A percentile compares a stretch with the other conserved stretches of the same genome.
These are phyloP conservation scores for Rosellinia necatrix DNA, from an alignment of 2,329 filamentous ascomycete genomes.

Conservation along the genomic window DNA sequence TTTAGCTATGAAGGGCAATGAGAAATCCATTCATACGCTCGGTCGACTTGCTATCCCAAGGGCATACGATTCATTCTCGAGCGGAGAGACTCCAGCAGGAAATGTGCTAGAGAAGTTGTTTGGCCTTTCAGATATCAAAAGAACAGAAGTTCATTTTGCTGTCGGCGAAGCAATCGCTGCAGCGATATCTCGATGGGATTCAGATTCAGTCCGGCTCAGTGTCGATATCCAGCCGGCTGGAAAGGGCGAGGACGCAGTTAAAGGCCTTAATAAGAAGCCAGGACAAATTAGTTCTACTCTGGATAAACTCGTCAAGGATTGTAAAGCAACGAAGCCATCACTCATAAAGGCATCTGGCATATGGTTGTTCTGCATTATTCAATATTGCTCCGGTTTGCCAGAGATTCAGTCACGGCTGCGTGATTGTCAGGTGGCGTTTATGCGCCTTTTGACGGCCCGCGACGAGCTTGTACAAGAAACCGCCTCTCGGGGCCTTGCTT, in stretches of 20 bases:
- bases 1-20: constrained; percentile 65
- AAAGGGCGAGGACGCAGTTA: constrained; percentile 42
- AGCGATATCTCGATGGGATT: constrained; percentile 79
- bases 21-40: constrained; percentile 78
- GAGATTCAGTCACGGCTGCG: constrained; percentile 76
- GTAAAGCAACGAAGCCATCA: constrained; percentile 83
- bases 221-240: constrained; percentile 70
- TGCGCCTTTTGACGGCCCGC: constrained; percentile 81
- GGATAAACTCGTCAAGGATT: constrained; percentile 75
- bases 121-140: constrained; percentile 79
- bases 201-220: constrained; percentile 74
- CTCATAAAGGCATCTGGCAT: constrained; percentile 91
- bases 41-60: constrained; percentile 73
- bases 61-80: constrained; percentile 43
- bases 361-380: constrained; percentile 90
- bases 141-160: constrained; percentile 86
- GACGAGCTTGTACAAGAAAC: constrained; percentile 97
- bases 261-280: constrained; percentile 45
- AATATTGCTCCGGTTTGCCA: constrained; percentile 81
- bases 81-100: constrained; percentile 47
- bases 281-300: constrained; percentile 59
- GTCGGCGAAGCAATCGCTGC: constrained; percentile 87
- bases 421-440: constrained; percentile 84
- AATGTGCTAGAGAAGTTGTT: constrained; percentile 72
- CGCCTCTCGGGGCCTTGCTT: constrained; percentile 84